These are phyloP conservation scores for Phlyctochytrium arcticum DNA, from an alignment of 192 early-diverging fungal species.

Conservation along the genomic window DNA sequence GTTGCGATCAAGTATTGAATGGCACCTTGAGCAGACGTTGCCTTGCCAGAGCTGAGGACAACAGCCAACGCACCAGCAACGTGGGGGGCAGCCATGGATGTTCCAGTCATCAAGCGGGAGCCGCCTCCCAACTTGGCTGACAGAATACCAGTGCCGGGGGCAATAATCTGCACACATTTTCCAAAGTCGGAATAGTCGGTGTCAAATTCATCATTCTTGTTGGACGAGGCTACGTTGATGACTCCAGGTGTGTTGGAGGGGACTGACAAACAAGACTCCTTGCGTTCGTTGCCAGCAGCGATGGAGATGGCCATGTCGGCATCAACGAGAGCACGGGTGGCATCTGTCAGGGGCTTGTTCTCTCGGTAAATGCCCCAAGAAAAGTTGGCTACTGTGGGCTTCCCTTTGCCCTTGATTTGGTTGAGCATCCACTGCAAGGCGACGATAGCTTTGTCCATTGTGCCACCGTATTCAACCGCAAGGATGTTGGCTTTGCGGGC, in stretches of 20 bases:
- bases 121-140: constrained; percentile 29
- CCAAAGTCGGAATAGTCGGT: constrained; percentile 50
- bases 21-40: constrained; percentile 26
- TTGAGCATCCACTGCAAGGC: constrained; percentile 42
- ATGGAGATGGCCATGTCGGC: constrained; percentile 46
- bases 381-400: constrained; percentile 43
- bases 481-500: constrained; percentile 54
- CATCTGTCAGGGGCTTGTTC: constrained; percentile 58
- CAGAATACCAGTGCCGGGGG: constrained; percentile 50
- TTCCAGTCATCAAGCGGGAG: constrained; percentile 41
- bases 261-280: constrained; percentile 51
- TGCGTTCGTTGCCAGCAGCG: constrained; percentile 33
- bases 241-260: constrained; percentile 34
- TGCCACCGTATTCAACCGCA: constrained; percentile 56
- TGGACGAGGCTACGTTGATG: constrained; percentile 30
- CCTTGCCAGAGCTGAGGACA: no score
- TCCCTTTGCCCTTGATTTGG: constrained; percentile 8
- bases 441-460: constrained; percentile 43
- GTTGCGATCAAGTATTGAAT: constrained; percentile 6
- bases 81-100: constrained; percentile 54
- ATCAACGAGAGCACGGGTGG: constrained; percentile 20
- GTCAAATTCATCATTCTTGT: constrained; percentile 27
- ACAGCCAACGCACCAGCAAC: constrained; percentile 53
- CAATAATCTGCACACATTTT: constrained; percentile 57
- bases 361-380: constrained; percentile 74